Base-by-base conservation (phyloP, 352 stramenopile species). In the Phytophthora quininea region DNA sequence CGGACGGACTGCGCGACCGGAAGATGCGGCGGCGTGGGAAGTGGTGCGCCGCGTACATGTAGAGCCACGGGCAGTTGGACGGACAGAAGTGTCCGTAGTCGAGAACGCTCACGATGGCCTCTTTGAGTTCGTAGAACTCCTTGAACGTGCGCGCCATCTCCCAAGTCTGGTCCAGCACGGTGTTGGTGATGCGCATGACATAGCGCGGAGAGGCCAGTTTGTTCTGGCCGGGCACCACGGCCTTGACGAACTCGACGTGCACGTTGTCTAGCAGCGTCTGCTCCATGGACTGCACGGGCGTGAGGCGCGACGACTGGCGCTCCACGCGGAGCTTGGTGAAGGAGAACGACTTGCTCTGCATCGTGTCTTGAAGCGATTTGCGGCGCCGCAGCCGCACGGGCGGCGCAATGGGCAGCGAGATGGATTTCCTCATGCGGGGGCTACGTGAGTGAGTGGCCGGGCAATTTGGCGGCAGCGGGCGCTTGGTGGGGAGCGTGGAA, bases 21-120 rank as follows among this genome's bases (percentile, higher is more conserved):
- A 96, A 93, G 50, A 94, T 70, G 59, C 82, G 86, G 50, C 88
- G 82, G 0, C 85, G 74, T 11, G 88, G 88, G 67, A 96, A 96
- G 62, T 93, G 84, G 55, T 92, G 78, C 30, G 84, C 79, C 10
- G 77, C 77, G 55, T 82, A 92, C 83, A 92, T 90, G 81, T 89
- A 96, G 51, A 96, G 71, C 82, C 82, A 96, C 52, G 88, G 88
- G 33, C 88, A 96, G 57, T 92, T 92, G 33, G 86, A 89, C 12
- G 73, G 57, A 58, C 88, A 96, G 19, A 92, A 80, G 71, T 96
- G 88, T 55, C 88, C 88, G 64, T 94, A 87, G 64, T 91, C 71
- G 15, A 96, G 72, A 40, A 79, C 75, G 8, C 48, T 64, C 48
- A 81, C 62, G 24, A 96, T 71, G 3, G 67, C 56, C 33, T 93